Percentiles rank a stretch among this genome's conserved stretches.
These are phyloP conservation scores for Penicillium longicatenatum DNA, from an alignment of 495 filamentous ascomycete species.

Conservation along the genomic window DNA sequence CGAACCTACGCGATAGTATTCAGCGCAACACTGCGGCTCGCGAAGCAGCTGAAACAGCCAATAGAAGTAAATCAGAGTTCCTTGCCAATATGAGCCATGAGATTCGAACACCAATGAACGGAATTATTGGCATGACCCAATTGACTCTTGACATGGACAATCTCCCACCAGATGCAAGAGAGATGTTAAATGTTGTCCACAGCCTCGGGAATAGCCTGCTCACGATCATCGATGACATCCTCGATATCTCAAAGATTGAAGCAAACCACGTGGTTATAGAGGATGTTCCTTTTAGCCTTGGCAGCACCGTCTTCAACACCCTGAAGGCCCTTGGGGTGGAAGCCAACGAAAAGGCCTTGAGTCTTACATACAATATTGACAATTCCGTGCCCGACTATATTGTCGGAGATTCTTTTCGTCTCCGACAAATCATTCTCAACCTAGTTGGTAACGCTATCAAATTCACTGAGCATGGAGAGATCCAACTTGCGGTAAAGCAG, in stretches of 20 bases:
- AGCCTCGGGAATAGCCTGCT: constrained; percentile 55
- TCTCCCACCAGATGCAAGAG: neutral
- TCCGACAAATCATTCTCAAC: constrained; percentile 76
- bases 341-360: no score
- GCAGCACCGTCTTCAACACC: no score
- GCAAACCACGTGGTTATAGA: constrained; percentile 73
- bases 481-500: constrained; percentile 56
- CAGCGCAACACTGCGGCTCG: neutral
- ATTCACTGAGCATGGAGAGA: constrained; percentile 69
- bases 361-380: no score
- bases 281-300: constrained; percentile 37
- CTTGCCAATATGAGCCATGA: constrained; percentile 56
- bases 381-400: no score
- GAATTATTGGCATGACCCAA: constrained; percentile 54
- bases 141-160: no score
- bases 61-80: no score
- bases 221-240: constrained; percentile 78
- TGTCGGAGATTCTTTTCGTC: constrained; percentile 51
- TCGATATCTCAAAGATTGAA: constrained; percentile 78
- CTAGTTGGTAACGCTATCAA: constrained; percentile 78
- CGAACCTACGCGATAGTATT: neutral
- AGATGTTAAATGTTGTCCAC: neutral
- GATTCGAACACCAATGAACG: constrained; percentile 70
- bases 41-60: neutral
- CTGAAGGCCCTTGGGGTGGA: no score